Percentiles rank a stretch among this genome's conserved stretches.
These are phyloP conservation scores for Microsporum canis DNA, from an alignment of 2,329 filamentous ascomycete genomes.

Conservation along the genomic window DNA sequence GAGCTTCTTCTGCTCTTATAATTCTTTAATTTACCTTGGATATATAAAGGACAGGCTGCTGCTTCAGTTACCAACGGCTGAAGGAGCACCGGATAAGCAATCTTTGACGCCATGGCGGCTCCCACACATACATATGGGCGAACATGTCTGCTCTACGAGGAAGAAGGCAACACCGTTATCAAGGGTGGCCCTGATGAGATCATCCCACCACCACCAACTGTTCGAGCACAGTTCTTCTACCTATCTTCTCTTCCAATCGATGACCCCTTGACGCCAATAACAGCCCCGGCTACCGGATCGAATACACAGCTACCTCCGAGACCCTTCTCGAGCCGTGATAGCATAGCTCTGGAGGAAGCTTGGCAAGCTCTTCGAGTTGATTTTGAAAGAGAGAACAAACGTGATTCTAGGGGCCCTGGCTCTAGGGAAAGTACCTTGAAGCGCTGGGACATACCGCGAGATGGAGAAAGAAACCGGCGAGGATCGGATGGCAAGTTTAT, in stretches of 20 bases:
- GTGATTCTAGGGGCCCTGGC: slow-evolving; percentile 11
- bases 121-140: slow-evolving; percentile 49
- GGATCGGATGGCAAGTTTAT: background rate
- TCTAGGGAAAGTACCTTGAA: background rate
- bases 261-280: slow-evolving; percentile 66
- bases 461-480: background rate
- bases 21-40: background rate
- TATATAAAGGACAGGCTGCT: background rate
- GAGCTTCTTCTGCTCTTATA: background rate
- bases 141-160: slow-evolving; percentile 42
- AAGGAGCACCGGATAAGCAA: background rate
- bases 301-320: slow-evolving; percentile 52
- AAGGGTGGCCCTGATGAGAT: slow-evolving; percentile 17
- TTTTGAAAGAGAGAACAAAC: background rate
- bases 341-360: slow-evolving; percentile 63
- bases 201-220: slow-evolving; percentile 40
- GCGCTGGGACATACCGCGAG: background rate
- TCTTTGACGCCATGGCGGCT: slow-evolving; percentile 26
- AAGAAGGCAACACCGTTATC: slow-evolving; percentile 20
- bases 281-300: slow-evolving; percentile 40
- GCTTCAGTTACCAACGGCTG: background rate
- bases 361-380: slow-evolving; percentile 51
- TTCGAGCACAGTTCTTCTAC: slow-evolving; percentile 73
- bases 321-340: slow-evolving; percentile 70
- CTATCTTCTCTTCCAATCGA: slow-evolving; percentile 72